phyloP scores from a whole-genome alignment of 2,329 filamentous ascomycete species.

The Aschersonia sp. region DNA sequence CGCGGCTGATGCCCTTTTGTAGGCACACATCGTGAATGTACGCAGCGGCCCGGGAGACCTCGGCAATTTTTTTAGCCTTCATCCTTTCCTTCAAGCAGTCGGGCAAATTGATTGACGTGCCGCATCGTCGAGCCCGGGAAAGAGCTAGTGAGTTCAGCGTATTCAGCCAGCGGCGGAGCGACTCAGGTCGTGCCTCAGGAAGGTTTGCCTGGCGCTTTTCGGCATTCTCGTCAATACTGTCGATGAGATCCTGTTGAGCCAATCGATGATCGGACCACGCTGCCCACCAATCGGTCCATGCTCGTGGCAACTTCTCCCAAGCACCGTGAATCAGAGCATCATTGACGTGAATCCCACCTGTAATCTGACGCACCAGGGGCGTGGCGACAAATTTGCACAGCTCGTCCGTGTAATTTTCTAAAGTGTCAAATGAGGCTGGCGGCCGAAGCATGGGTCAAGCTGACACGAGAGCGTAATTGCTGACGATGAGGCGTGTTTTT shows the following conservation, averaged over 20 bases:
- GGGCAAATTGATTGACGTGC: constrained; percentile 7
- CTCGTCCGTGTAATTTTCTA: constrained; percentile 9
- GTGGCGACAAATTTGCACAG: constrained; percentile 11
- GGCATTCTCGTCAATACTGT: constrained; percentile 10
- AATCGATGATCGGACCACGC: constrained; percentile 13
- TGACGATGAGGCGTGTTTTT: no score
- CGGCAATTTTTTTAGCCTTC: constrained; percentile 16
- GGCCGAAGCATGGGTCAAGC: no score
- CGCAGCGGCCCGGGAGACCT: constrained; percentile 13
- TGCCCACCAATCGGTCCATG: constrained; percentile 17
- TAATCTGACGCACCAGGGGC: constrained; percentile 15
- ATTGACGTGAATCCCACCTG: constrained; percentile 19
- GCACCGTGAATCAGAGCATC: constrained; percentile 16
- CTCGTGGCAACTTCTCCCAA: constrained; percentile 13
- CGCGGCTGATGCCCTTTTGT: constrained; percentile 9
- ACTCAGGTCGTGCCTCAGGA: constrained; percentile 5
- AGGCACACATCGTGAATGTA: constrained; percentile 12
- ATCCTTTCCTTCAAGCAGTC: constrained; percentile 11
- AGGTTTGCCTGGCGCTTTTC: not conserved
- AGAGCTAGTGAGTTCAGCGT: constrained; percentile 11
- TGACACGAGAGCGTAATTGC: no score
- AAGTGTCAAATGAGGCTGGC: no score
- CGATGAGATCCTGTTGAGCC: constrained; percentile 15
- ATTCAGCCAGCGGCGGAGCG: constrained; percentile 11
- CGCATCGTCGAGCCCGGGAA: constrained; percentile 9